Conservation (phyloP, 768 basidiomycete species). For the Termitomyces sp. region DNA sequence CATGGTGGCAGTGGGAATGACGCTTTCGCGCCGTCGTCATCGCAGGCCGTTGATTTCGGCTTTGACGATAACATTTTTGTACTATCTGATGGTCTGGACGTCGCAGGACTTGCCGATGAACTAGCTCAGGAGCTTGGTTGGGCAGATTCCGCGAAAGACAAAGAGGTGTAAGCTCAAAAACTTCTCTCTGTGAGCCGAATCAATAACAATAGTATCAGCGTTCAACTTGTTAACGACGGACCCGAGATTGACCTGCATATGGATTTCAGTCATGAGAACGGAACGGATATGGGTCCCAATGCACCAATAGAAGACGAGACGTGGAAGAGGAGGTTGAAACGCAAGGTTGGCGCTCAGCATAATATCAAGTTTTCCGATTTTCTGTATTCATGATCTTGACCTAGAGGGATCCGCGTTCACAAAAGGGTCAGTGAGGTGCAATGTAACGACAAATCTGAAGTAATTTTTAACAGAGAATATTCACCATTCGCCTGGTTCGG, state of each 20-base stretch:
- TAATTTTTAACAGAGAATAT: constrained; percentile 5
- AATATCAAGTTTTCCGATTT: background rate
- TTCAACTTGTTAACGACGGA: background rate
- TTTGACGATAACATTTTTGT: constrained; percentile 54
- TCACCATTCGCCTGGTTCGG: background rate
- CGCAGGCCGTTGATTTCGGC: constrained; percentile 46
- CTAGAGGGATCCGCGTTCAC: background rate
- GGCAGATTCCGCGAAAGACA: constrained; percentile 36
- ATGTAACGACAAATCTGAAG: background rate
- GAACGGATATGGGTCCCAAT: background rate
- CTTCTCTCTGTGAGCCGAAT: background rate
- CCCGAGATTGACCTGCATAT: constrained; percentile 17
- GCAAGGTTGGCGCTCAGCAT: background rate
- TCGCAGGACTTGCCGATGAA: constrained; percentile 68
- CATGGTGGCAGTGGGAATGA: constrained; percentile 29
- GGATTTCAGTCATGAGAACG: constrained; percentile 25
- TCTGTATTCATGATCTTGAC: background rate
- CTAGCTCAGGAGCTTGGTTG: constrained; percentile 76
- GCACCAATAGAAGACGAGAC: background rate
- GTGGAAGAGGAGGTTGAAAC: background rate
- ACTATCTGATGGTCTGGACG: constrained; percentile 51
- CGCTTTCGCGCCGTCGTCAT: constrained; percentile 46
- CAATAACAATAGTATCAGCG: background rate
- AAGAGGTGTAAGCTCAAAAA: constrained; percentile 16
- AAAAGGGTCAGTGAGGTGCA: background rate